Percentiles rank a stretch among this genome's conserved stretches.
Evolutionary conservation across 2,329 filamentous ascomycete genomes (phyloP).

Genomic region (Stagonosporopsis chrysanthemi): DNA sequence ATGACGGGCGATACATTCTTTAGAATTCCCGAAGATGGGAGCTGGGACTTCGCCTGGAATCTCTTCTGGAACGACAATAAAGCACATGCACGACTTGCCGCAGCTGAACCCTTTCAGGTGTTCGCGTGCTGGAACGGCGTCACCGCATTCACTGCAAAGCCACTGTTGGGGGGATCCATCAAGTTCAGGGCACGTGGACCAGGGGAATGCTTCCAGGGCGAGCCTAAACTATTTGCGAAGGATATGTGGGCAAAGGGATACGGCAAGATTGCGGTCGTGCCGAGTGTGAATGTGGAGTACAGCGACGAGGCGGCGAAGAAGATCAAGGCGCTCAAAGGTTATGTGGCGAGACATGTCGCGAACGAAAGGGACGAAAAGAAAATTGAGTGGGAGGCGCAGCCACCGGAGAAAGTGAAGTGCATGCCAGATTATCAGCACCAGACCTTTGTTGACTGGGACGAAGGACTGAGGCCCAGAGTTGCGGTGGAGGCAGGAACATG

Average conservation of each 20-base stretch:
- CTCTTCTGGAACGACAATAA: conserved; percentile 60
- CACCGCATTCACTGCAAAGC: conserved; percentile 57
- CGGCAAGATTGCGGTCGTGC: conserved; percentile 64
- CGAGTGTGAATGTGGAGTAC: conserved; percentile 65
- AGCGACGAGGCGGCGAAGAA: conserved; percentile 53
- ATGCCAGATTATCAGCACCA: conserved; percentile 47
- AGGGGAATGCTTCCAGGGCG: conserved; percentile 62
- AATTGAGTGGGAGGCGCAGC: conserved; percentile 56
- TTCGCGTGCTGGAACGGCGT: conserved; percentile 70
- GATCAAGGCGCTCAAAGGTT: conserved; percentile 62
- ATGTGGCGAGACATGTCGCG: conserved; percentile 49
- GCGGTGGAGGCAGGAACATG: background rate
- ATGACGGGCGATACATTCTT: conserved; percentile 65
- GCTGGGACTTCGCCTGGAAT: conserved; percentile 50
- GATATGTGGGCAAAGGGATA: conserved; percentile 56
- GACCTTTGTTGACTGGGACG: conserved; percentile 22
- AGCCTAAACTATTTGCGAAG: conserved; percentile 65
- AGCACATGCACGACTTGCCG: conserved; percentile 44
- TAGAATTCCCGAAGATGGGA: conserved; percentile 58
- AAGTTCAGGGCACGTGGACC: conserved; percentile 54
- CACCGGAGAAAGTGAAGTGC: conserved; percentile 59
- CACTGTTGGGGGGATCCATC: conserved; percentile 55
- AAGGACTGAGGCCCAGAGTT: conserved; percentile 8
- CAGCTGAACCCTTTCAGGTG: conserved; percentile 63
- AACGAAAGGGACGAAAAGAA: conserved; percentile 39